Evolutionary conservation across 2,329 filamentous ascomycete genomes (phyloP), one percentile per base, ranked within the genome.

Genomic region (Chaetomiaceae sp.): DNA sequence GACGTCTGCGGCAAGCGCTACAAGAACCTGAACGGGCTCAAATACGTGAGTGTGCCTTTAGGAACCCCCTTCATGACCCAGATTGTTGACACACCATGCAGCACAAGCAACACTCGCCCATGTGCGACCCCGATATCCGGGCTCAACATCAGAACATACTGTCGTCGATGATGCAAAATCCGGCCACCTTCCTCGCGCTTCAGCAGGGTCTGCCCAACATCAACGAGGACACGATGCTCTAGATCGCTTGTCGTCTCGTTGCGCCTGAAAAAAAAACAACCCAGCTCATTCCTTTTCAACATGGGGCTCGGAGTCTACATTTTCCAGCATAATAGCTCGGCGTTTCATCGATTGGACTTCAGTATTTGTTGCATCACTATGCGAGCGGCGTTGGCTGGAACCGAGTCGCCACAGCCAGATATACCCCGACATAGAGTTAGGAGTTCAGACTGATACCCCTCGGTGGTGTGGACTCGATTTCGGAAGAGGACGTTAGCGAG

Each of bases 11-110:
- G 92, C 65, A 99, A 99, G 77, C 88, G 94, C 48, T 99, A 99
- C 75, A 99, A 99, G 84, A 99, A 99, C 68, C 72, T 99, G 57
- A 99, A 99, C 71, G 94, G 94, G 6, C 81, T 99, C 58, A 99
- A 99, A 83, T 99, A 99, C 68, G 83, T 86, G 72, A 72, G 82
- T 51, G 22, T 44, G 12, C 12, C 1, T 14, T 7, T 1, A 20
- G 17, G 6, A 4, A 19, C 22, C 1, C 14, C 6, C 2, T 9
- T 9, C 14, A 14, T 25, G 23, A 15, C 15, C 17, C 6, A 22
- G 4, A 4, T 23, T 6, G 20, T 36, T 54, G 8, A 54, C 40
- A 11, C 22, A n/a, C 14, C n/a, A 19, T 57, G 61, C 56, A 85
- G 82, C 82, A 85, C 74, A 89, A 89, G 71, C 83, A 85, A 59